phyloP scores from a whole-genome alignment of 345 rosid genomes.

The Dipteronia dyeriana region DNA sequence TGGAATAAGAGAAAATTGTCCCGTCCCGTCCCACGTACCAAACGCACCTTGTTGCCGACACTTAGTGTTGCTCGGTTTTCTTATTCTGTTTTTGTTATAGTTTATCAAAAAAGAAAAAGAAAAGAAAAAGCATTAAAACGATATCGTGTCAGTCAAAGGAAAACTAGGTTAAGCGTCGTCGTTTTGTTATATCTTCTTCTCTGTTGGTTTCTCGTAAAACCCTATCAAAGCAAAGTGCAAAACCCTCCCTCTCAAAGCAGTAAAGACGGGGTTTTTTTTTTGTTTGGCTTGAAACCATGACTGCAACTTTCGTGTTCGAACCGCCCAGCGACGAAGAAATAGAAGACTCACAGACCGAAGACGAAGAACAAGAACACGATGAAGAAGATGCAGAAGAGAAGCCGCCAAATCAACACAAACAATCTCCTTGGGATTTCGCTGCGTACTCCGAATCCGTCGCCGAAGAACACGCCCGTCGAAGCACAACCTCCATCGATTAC shows the following conservation, averaged over 20 bases:
- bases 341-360: constrained; percentile 30
- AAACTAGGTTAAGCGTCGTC: neutral
- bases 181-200: neutral
- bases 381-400: constrained; percentile 37
- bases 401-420: constrained; percentile 30
- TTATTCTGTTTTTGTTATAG: too few relatives aligned
- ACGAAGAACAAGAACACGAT: constrained; percentile 36
- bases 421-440: constrained; percentile 94
- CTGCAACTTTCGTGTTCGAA: constrained; percentile 53
- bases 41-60: too few relatives aligned
- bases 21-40: too few relatives aligned
- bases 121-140: neutral
- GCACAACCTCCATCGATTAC: constrained; percentile 82
- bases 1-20: too few relatives aligned
- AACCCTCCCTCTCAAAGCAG: neutral
- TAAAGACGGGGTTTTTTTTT: neutral
- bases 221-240: neutral
- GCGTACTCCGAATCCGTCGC: constrained; percentile 78
- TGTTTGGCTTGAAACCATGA: constrained; percentile 34
- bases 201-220: neutral
- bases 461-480: constrained; percentile 90
- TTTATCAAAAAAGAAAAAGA: too few relatives aligned
- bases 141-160: neutral
- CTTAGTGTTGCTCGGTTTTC: too few relatives aligned
- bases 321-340: constrained; percentile 72